These are phyloP conservation scores for Metahyphopichia silvanorum DNA, from an alignment of 805 yeast genomes.

Conservation along the genomic window DNA sequence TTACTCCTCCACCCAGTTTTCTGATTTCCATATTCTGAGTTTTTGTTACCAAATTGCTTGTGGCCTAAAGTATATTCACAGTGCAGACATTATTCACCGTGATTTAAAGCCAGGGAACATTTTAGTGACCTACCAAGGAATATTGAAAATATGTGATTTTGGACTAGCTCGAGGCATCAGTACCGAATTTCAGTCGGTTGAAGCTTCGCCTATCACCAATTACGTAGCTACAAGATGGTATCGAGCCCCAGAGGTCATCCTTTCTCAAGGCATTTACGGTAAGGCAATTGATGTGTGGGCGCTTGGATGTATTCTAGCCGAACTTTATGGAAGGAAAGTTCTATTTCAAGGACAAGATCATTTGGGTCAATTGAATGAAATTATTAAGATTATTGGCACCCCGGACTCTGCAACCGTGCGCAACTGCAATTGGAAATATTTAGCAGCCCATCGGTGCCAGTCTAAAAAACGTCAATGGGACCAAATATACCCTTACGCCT, in stretches of 20 bases:
- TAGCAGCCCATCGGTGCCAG: slow-evolving; percentile 25
- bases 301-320: slow-evolving; percentile 86
- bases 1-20: slow-evolving; percentile 68
- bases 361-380: slow-evolving; percentile 66
- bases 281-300: slow-evolving; percentile 90
- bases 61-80: slow-evolving; percentile 85
- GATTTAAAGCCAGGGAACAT: slow-evolving; percentile 93
- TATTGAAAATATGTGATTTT: slow-evolving; percentile 85
- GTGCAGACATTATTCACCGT: slow-evolving; percentile 89
- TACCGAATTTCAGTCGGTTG: slow-evolving; percentile 26
- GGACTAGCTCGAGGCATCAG: slow-evolving; percentile 83
- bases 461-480: slow-evolving; percentile 39
- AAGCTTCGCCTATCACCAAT: slow-evolving; percentile 55
- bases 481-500: slow-evolving; percentile 61
- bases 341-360: slow-evolving; percentile 75
- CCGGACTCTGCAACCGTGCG: slow-evolving; percentile 52
- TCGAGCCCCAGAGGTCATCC: slow-evolving; percentile 85
- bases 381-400: slow-evolving; percentile 66
- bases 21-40: slow-evolving; percentile 78
- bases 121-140: slow-evolving; percentile 70
- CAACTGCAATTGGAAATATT: slow-evolving; percentile 25
- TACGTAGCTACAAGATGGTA: slow-evolving; percentile 97
- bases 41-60: slow-evolving; percentile 79
- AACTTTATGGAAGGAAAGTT: slow-evolving; percentile 77
- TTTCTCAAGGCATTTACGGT: slow-evolving; percentile 56